Conservation (phyloP, 2,329 filamentous ascomycete genomes). For the Didymosphaeria variabile region DNA sequence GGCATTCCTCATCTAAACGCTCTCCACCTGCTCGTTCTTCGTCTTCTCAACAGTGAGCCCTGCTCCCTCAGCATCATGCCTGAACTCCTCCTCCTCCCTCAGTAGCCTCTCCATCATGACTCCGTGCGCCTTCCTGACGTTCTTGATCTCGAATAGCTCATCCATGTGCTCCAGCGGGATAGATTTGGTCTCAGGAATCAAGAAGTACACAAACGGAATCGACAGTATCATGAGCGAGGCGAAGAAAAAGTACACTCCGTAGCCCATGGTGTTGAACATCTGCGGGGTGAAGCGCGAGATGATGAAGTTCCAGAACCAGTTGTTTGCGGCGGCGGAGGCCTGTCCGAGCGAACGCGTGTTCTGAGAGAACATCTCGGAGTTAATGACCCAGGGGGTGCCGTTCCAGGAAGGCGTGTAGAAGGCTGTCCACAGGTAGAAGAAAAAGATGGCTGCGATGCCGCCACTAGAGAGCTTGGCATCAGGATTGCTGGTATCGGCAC, state of each 20-base stretch:
- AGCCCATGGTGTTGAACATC: slow-evolving; percentile 62
- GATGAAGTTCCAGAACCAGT: slow-evolving; percentile 79
- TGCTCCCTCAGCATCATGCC: slow-evolving; percentile 47
- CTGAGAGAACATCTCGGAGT: slow-evolving; percentile 77
- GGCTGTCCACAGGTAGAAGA: slow-evolving; percentile 78
- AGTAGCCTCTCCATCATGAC: slow-evolving; percentile 51
- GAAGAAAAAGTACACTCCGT: slow-evolving; percentile 58
- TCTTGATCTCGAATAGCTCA: slow-evolving; percentile 56
- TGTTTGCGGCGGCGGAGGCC: slow-evolving; percentile 74
- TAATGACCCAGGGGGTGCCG: slow-evolving; percentile 78
- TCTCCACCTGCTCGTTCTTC: slow-evolving; percentile 34
- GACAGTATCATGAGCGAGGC: slow-evolving; percentile 57
- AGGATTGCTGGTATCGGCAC: slow-evolving; percentile 47
- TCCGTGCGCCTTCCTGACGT: slow-evolving; percentile 51
- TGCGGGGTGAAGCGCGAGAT: slow-evolving; percentile 73
- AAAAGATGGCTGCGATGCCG: slow-evolving; percentile 71
- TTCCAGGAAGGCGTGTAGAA: slow-evolving; percentile 78
- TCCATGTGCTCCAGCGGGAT: slow-evolving; percentile 59
- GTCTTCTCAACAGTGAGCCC: slow-evolving; percentile 43
- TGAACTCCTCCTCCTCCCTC: slow-evolving; percentile 52
- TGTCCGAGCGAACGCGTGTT: slow-evolving; percentile 73
- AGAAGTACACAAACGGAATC: slow-evolving; percentile 57
- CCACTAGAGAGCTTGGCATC: slow-evolving; percentile 51
- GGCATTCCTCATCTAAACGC: slow-evolving; percentile 15
- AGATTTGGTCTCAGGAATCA: slow-evolving; percentile 55